Evolutionary conservation across 2,329 filamentous ascomycete species (phyloP), one percentile per base, ranked within the genome.

Genomic region (Colletotrichum plurivorum): DNA sequence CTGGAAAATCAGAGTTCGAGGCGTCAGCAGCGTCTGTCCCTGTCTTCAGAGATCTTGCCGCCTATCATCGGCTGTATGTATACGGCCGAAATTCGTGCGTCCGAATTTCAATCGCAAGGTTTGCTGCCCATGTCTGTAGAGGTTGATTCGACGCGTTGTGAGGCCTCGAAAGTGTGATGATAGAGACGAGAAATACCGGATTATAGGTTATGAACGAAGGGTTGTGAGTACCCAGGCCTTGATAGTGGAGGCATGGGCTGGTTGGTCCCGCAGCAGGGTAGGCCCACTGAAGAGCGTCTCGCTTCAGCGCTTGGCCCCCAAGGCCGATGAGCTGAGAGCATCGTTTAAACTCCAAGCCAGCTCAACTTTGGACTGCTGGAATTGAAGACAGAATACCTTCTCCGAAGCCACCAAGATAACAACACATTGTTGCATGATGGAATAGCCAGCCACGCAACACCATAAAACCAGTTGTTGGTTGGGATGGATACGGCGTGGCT

Each of bases 251-350:
- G 31, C 31, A 36, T n/a, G n/a, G n/a, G n/a, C 31, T 9, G 31
- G 31, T 36, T 2, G 8, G 9, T 49, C 36, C 8, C 20, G 18
- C 46, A 46, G 15, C 18, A 25, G 18, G 45, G 27, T 25, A 39
- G 57, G 20, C 27, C 57, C 57, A 60, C 57, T 60, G 57, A 60
- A 60, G 8, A 51, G 20, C 7, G 46, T 31, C 25, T 43, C 45
- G 20, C 27, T 45, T 52, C 46, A 49, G 36, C 18, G 36, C 45
- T 51, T 58, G n/a, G 61, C 45, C 45, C 10, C 20, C 45, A 12
- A 10, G 6, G 16, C 1, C 2, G 41, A n/a, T n/a, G n/a, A n/a
- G 56, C 56, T 61, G 39, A 67, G 41, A 5, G 16, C 41, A 43
- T 2, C 2, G 41, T 36, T 36, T 9, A 36, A 36, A 9, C 31